Percentiles rank a stretch among this genome's conserved stretches.
Conservation (phyloP, 106 monocot species). For the Chionographis japonica region DNA sequence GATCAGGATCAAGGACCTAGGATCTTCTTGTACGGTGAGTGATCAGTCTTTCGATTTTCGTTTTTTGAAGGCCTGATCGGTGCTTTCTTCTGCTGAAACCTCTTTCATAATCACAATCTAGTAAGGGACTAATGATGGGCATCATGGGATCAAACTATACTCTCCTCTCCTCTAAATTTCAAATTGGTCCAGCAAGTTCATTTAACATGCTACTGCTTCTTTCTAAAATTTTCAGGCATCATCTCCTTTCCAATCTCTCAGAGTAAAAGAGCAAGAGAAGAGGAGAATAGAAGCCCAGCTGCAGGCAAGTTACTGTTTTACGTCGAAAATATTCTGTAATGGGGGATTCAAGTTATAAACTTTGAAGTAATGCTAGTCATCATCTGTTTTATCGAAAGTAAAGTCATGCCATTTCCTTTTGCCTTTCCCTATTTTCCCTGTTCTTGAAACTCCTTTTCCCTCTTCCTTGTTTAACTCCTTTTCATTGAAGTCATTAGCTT, state of each 20-base stretch:
- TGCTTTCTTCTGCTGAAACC: not conserved
- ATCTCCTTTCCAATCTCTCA: conserved; percentile 6
- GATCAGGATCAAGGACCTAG: conserved; percentile 14
- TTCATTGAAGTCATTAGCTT: not conserved
- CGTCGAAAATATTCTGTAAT: no score
- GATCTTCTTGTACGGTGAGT: conserved; percentile 22
- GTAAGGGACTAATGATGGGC: no score
- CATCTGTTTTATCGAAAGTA: no score
- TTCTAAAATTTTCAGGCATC: not conserved
- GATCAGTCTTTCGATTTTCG: not conserved
- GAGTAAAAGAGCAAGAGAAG: conserved; percentile 19
- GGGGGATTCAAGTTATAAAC: no score
- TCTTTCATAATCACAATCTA: no score
- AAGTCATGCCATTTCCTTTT: no score
- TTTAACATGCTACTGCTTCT: no score
- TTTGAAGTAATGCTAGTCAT: no score
- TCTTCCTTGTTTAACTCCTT: not conserved
- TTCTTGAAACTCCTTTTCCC: not conserved
- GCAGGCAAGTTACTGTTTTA: conserved; percentile 11
- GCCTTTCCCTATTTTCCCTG: not conserved
- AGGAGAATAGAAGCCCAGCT: conserved; percentile 7
- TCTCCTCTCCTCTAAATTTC: no score
- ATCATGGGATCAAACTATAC: no score
- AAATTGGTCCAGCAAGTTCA: no score
- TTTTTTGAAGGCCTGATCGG: not conserved